Conservation (phyloP, 2,329 filamentous ascomycete genomes). For the Fusarium hainanense region DNA sequence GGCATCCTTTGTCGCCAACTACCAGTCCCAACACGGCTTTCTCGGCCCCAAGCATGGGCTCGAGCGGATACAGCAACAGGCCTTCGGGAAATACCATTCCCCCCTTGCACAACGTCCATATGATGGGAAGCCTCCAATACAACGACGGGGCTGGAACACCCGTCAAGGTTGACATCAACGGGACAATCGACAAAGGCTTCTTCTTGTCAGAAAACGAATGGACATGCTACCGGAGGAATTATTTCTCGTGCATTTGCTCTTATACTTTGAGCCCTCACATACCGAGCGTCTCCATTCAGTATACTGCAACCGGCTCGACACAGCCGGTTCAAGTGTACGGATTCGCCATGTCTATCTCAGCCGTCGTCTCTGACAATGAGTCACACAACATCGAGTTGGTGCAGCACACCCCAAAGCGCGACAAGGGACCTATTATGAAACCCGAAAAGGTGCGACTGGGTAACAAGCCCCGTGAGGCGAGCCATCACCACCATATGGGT, state of each 20-base stretch:
- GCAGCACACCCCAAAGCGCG: slow-evolving; percentile 90
- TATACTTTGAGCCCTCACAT: slow-evolving; percentile 74
- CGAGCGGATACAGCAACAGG: slow-evolving; percentile 52
- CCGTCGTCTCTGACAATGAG: slow-evolving; percentile 79
- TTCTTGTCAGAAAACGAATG: slow-evolving; percentile 84
- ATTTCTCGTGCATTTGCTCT: slow-evolving; percentile 86
- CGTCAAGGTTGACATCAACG: slow-evolving; percentile 78
- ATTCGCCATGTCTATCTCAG: slow-evolving; percentile 87
- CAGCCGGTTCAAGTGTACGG: slow-evolving; percentile 74
- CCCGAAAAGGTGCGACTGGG: slow-evolving; percentile 76
- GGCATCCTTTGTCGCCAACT: slow-evolving; percentile 65
- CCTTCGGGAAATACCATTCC: slow-evolving; percentile 57
- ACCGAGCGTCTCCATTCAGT: slow-evolving; percentile 59
- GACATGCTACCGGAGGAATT: slow-evolving; percentile 94
- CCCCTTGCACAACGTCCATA: slow-evolving; percentile 62
- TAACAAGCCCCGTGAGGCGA: slow-evolving; percentile 71
- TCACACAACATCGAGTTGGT: slow-evolving; percentile 85
- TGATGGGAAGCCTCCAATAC: slow-evolving; percentile 71
- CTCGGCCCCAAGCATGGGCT: slow-evolving; percentile 63
- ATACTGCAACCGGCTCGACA: slow-evolving; percentile 62
- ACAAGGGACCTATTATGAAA: slow-evolving; percentile 84
- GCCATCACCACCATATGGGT: slow-evolving; percentile 58
- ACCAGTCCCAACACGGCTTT: slow-evolving; percentile 61
- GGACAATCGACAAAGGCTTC: slow-evolving; percentile 89
- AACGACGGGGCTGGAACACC: slow-evolving; percentile 59